phyloP scores from a whole-genome alignment of 2,329 filamentous ascomycete species.

The Boeremia lycopersici region DNA sequence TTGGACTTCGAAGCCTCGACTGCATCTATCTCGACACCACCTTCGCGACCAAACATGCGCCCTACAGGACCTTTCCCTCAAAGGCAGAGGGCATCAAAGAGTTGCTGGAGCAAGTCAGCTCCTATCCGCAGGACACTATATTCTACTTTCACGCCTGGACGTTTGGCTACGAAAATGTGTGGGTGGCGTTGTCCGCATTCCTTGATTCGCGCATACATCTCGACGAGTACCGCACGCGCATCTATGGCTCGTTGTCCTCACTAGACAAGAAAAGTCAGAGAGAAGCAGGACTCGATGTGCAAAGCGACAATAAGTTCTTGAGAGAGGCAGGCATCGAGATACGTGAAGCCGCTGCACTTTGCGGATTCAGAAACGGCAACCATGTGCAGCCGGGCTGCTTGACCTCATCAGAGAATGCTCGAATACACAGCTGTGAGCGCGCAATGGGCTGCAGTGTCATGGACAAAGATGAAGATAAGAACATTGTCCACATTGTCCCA shows the following conservation, averaged over 20 bases:
- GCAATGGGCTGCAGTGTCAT: conserved; percentile 66
- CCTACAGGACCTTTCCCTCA: conserved; percentile 60
- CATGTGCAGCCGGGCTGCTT: conserved; percentile 71
- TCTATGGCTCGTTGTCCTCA: conserved; percentile 68
- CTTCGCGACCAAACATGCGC: conserved; percentile 62
- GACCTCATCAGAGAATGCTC: conserved; percentile 65
- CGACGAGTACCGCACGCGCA: conserved; percentile 75
- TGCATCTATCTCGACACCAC: conserved; percentile 91
- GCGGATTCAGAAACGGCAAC: conserved; percentile 78
- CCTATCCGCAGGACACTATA: conserved; percentile 73
- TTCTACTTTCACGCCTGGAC: conserved; percentile 93
- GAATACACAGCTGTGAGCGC: conserved; percentile 86
- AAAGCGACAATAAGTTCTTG: conserved; percentile 28
- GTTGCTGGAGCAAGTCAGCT: conserved; percentile 69
- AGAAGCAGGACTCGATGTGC: conserved; percentile 48
- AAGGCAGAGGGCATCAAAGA: conserved; percentile 79
- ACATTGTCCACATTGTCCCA: conserved; percentile 77
- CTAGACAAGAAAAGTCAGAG: conserved; percentile 28
- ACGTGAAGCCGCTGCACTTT: conserved; percentile 68
- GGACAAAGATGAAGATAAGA: conserved; percentile 50
- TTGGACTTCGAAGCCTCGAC: conserved; percentile 61
- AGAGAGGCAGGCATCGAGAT: conserved; percentile 48
- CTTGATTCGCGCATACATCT: conserved; percentile 78
- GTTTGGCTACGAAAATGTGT: conserved; percentile 91
- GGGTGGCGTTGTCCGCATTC: conserved; percentile 76